Percentiles rank a stretch among this genome's conserved stretches.
phyloP scores from a whole-genome alignment of 2,329 filamentous ascomycete genomes.

The Neoascochyta sp. region DNA sequence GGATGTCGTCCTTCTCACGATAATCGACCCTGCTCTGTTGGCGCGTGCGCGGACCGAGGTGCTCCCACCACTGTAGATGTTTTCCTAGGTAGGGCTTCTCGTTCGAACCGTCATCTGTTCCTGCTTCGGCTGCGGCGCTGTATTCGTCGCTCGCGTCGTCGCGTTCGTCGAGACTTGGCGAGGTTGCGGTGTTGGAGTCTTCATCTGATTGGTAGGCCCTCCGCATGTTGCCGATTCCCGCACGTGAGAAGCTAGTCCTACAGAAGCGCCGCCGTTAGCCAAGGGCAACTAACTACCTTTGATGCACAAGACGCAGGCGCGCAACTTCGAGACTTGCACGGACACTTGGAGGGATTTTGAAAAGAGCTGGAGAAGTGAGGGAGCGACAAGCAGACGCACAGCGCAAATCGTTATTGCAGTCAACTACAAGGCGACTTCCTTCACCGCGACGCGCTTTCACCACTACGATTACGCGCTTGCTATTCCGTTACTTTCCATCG shows the following conservation, averaged over 20 bases:
- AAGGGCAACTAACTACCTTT: no score
- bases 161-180: conserved; percentile 3
- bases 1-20: conserved; percentile 1
- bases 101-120: neutral
- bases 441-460: no score
- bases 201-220: conserved; percentile 22
- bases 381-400: no score
- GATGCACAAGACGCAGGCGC: no score
- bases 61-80: conserved; percentile 5
- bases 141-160: conserved; percentile 5
- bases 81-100: conserved; percentile 1
- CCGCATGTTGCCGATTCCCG: conserved; percentile 19
- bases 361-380: no score
- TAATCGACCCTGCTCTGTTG: conserved; percentile 8
- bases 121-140: neutral
- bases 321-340: no score
- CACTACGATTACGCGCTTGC: no score
- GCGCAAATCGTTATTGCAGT: no score
- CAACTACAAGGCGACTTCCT: no score
- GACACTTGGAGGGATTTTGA: no score
- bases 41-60: conserved; percentile 2
- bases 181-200: conserved; percentile 5
- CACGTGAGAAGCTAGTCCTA: conserved; percentile 20
- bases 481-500: no score
- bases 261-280: no score